A percentile compares a stretch with the other conserved stretches of the same genome.
Evolutionary conservation across 2,329 filamentous ascomycete genomes (phyloP).

Genomic region (Colletotrichum euphorbiae): DNA sequence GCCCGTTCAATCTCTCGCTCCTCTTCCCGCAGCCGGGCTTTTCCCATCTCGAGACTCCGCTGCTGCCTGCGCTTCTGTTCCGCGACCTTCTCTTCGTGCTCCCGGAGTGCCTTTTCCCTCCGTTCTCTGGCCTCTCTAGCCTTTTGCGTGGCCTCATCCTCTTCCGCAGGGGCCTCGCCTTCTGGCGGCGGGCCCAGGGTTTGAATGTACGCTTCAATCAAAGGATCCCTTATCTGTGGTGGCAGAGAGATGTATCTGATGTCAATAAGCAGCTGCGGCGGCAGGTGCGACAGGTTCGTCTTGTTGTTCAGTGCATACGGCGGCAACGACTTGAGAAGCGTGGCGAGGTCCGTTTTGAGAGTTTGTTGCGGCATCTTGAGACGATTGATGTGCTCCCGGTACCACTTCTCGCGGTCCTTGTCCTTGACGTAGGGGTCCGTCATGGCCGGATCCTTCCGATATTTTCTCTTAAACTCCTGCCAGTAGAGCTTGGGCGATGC

Average conservation of each 20-base stretch:
- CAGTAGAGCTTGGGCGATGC: conserved; percentile 95
- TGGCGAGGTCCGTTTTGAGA: conserved; percentile 76
- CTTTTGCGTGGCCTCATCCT: conserved; percentile 64
- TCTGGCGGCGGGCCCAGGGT: conserved; percentile 69
- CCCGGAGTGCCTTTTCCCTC: conserved; percentile 71
- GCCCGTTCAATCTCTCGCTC: conserved; percentile 76
- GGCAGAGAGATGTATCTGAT: conserved; percentile 77
- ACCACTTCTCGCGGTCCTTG: conserved; percentile 83
- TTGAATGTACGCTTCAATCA: conserved; percentile 75
- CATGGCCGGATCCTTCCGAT: conserved; percentile 84
- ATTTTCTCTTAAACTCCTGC: conserved; percentile 96
- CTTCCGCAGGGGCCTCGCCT: conserved; percentile 50
- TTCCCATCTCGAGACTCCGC: conserved; percentile 69
- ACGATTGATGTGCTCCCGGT: conserved; percentile 78
- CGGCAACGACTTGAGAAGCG: conserved; percentile 72
- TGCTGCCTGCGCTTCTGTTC: conserved; percentile 72
- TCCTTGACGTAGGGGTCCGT: conserved; percentile 77
- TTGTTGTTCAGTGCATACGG: conserved; percentile 68
- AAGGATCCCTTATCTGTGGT: conserved; percentile 67
- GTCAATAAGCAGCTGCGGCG: conserved; percentile 72
- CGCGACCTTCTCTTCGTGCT: conserved; percentile 68
- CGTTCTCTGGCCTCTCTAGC: conserved; percentile 63
- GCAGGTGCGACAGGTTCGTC: conserved; percentile 68
- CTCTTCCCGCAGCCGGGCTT: conserved; percentile 71
- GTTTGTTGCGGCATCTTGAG: conserved; percentile 74